phyloP scores from a whole-genome alignment of 345 rosid genomes.

The Sonneratia alba region DNA sequence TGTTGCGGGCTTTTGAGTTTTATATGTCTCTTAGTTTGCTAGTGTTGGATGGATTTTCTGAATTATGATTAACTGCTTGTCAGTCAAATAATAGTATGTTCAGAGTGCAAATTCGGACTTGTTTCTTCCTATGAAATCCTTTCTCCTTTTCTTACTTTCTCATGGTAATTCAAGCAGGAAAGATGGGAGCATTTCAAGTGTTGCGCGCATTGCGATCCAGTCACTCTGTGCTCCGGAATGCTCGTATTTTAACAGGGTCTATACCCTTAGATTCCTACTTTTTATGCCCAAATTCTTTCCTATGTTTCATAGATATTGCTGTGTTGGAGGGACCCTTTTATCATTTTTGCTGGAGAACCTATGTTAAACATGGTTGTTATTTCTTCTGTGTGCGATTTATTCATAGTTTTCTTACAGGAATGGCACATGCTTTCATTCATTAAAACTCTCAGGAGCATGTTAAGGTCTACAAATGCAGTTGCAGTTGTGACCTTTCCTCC shows the following conservation, averaged over 20 bases:
- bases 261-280: neutral
- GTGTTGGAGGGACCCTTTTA: neutral
- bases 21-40: neutral
- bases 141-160: slow-evolving; percentile 4
- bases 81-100: neutral
- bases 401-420: slow-evolving; percentile 34
- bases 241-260: slow-evolving; percentile 53
- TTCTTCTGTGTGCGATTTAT: no score
- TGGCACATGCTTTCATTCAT: slow-evolving; percentile 81
- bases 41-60: neutral
- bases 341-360: neutral
- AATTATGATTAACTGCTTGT: neutral
- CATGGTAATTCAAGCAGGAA: slow-evolving; percentile 28
- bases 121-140: neutral
- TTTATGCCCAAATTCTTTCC: neutral
- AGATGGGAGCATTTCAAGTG: slow-evolving; percentile 34
- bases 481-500: slow-evolving; percentile 68
- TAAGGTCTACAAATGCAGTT: slow-evolving; percentile 70
- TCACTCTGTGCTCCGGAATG: slow-evolving; percentile 87
- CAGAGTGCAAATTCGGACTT: neutral
- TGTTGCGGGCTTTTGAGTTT: neutral
- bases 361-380: neutral
- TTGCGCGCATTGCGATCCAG: slow-evolving; percentile 77
- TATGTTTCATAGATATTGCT: neutral
- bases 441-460: slow-evolving; percentile 63